These are phyloP conservation scores for Lyophyllum atratum DNA, from an alignment of 768 basidiomycete species.

Conservation along the genomic window DNA sequence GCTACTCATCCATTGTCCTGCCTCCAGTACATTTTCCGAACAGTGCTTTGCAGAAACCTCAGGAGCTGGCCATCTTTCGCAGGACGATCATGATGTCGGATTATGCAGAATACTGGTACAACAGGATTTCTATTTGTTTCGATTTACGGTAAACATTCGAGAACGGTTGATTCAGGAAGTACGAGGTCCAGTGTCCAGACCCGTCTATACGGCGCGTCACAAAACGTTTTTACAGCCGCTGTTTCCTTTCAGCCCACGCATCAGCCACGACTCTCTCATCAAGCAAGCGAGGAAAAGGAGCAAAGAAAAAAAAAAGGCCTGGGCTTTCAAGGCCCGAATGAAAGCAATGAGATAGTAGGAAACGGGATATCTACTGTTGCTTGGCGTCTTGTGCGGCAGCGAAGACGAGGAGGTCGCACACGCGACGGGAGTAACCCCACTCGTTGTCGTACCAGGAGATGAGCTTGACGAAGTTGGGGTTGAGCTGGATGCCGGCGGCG, in stretches of 20 bases:
- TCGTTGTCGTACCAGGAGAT: conserved; percentile 96
- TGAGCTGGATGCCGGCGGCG: conserved; percentile 88
- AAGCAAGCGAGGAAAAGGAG: conserved; percentile 5
- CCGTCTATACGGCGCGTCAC: neutral
- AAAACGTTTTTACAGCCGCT: conserved; percentile 15
- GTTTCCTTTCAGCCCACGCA: conserved; percentile 17
- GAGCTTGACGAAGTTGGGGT: conserved; percentile 93
- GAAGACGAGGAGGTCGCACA: conserved; percentile 84
- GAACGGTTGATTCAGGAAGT: neutral
- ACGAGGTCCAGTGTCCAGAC: neutral
- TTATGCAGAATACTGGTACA: neutral
- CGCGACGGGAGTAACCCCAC: conserved; percentile 93
- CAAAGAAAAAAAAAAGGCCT: neutral
- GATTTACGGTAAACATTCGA: neutral
- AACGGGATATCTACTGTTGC: conserved; percentile 19
- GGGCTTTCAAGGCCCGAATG: neutral
- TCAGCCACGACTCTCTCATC: conserved; percentile 9
- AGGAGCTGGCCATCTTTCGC: too few species aligned
- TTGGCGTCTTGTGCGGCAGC: conserved; percentile 72
- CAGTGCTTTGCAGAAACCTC: too few species aligned
- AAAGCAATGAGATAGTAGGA: neutral
- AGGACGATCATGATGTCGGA: too few species aligned
- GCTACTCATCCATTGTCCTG: too few species aligned
- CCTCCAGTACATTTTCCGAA: too few species aligned
- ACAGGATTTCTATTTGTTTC: conserved; percentile 12